These are phyloP conservation scores for Monosiga brevicollis DNA, from an alignment of 78 protist genomes.

Conservation along the genomic window DNA sequence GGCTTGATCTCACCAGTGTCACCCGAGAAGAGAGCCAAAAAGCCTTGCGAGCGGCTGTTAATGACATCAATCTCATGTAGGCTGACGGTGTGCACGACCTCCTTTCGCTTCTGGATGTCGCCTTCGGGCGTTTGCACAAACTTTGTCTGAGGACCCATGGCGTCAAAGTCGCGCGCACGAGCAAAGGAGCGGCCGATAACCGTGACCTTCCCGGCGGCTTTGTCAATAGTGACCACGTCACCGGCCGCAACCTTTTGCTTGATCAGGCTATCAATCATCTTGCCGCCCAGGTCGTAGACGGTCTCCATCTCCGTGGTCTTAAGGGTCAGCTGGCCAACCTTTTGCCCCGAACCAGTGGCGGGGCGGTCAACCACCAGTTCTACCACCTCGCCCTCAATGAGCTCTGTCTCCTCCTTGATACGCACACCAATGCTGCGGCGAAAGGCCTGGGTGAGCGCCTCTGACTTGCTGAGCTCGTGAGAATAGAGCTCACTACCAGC, in stretches of 20 bases:
- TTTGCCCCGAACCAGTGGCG: conserved; percentile 36
- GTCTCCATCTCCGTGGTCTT: conserved; percentile 99
- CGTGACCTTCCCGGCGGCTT: conserved; percentile 89
- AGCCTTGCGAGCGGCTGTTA: conserved; percentile 89
- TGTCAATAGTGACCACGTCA: conserved; percentile 82
- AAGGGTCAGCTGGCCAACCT: conserved; percentile 83
- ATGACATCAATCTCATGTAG: conserved; percentile 99
- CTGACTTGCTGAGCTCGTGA: conserved; percentile 86
- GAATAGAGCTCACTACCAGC: conserved; percentile 97
- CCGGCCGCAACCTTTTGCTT: conserved; percentile 89
- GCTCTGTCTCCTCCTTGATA: conserved; percentile 96
- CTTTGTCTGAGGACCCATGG: conserved; percentile 84
- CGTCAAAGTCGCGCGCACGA: conserved; percentile 88
- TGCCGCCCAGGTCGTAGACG: conserved; percentile 90
- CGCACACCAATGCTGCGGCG: conserved; percentile 96
- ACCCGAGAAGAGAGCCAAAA: conserved; percentile 93
- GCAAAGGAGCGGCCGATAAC: conserved; percentile 90
- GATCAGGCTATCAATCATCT: conserved; percentile 95
- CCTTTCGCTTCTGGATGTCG: conserved; percentile 95
- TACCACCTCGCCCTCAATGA: conserved; percentile 98
- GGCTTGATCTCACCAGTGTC: conserved; percentile 98
- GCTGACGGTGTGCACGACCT: conserved; percentile 94
- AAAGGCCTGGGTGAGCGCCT: conserved; percentile 95
- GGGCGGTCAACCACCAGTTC: conserved; percentile 85
- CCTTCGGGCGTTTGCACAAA: conserved; percentile 99